Evolutionary conservation across 1,139 yeast species (phyloP).

Genomic region (Dujonia santamariae): DNA sequence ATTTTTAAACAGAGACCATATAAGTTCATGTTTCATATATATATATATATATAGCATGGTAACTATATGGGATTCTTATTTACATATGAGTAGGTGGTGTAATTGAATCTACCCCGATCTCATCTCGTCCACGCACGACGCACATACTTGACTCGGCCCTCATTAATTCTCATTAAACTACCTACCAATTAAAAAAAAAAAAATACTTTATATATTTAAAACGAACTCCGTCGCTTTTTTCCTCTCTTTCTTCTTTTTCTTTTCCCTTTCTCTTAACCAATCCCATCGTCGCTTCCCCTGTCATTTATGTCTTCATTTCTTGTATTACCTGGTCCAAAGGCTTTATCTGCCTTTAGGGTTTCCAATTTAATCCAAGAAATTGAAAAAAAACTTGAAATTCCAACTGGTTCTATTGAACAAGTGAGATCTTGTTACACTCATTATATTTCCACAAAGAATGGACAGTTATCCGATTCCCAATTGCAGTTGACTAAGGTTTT

Average conservation of each 20-base stretch:
- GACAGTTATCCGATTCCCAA: conserved; percentile 31
- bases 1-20: no score
- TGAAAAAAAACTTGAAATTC: conserved; percentile 61
- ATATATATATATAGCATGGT: no score
- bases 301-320: conserved; percentile 28
- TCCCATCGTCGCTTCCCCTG: background rate
- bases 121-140: conserved; percentile 1
- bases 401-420: conserved; percentile 53
- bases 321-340: conserved; percentile 85
- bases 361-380: conserved; percentile 68
- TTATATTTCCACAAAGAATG: conserved; percentile 59
- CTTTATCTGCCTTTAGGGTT: conserved; percentile 84
- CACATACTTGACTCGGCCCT: background rate
- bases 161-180: background rate
- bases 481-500: conserved; percentile 55
- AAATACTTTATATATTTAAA: background rate
- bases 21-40: no score
- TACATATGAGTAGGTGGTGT: background rate
- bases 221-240: background rate
- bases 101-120: background rate
- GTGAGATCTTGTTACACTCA: conserved; percentile 79
- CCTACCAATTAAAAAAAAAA: background rate
- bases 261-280: background rate
- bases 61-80: no score
- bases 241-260: background rate